Base-by-base conservation (phyloP, 1,284 basidiomycete genomes). In the Meira miltonrushii region DNA sequence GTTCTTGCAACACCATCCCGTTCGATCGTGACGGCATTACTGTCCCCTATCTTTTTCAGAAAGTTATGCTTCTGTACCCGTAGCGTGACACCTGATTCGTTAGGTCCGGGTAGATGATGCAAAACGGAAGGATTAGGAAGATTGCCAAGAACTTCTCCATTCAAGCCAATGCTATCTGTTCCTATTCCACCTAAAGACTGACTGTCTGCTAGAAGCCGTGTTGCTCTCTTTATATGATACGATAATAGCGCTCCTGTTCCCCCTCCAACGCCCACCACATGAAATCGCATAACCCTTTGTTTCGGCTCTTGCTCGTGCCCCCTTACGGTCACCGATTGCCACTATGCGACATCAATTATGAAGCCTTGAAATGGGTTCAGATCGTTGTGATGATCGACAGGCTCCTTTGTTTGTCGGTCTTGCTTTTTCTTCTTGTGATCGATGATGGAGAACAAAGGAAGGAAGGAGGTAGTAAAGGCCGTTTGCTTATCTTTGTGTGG, bases 171-270 rank as follows among this genome's bases (percentile, higher is more conserved):
- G 8, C 8, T 33, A 8, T 33, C 8, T 3, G 28, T 33, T 8
- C 28, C 28, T 33, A 33, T 33, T 33, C 28, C 28, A 33, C 28
- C 28, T 4, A 33, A 8, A 4, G 28, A 33, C 25, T 17, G 41
- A 23, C 7, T 15, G 13, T 25, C 11, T 56, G 40, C 55, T 37
- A 65, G 65, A 10, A 64, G 59, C 40, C 65, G 61, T 43, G 67
- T 43, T 9, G 69, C 60, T 17, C 28, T 53, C 57, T 64, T 67
- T 52, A 75, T 57, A 48, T 78, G 75, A 52, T 72, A 69, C 17
- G 72, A 73, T 25, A 78, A 59, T 21, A 78, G 65, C 15, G 73
- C 66, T 53, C 75, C 75, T 39, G 76, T 68, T 38, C 71, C 66
- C 39, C 75, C 75, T 8, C 28, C 28, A 8, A 75, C 69, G 48